A percentile compares a stretch with the other conserved stretches of the same genome.
Conservation (phyloP, 768 basidiomycete species). For the Auriscalpium orientale region DNA sequence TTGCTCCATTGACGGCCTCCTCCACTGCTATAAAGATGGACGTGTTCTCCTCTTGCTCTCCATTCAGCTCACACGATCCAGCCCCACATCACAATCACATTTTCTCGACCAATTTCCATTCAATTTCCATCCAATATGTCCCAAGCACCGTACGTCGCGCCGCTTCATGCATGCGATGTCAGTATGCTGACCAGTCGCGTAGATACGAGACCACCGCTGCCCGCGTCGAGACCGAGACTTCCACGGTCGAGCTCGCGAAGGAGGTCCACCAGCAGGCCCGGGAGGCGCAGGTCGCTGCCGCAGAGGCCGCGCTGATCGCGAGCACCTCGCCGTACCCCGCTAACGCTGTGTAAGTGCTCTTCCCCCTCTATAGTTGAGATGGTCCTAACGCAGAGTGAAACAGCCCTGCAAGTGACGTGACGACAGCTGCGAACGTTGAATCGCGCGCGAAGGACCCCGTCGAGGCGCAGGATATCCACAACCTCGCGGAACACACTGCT, state of each 20-base stretch:
- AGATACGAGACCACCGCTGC: conserved; percentile 11
- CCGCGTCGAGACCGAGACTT: conserved; percentile 8
- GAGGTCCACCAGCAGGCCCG: conserved; percentile 1
- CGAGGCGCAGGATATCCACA: conserved; percentile 37
- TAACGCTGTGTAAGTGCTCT: not conserved
- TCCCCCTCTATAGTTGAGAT: not conserved
- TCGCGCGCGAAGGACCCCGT: conserved; percentile 36
- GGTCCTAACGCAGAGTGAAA: not conserved
- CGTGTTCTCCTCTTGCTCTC: not conserved
- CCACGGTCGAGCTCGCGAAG: conserved; percentile 5
- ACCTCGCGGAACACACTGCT: conserved; percentile 37
- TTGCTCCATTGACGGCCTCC: not conserved
- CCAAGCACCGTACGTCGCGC: not conserved
- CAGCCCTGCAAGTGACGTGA: conserved; percentile 24
- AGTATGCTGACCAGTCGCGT: not conserved
- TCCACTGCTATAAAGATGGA: not conserved
- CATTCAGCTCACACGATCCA: not conserved
- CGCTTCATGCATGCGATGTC: not conserved
- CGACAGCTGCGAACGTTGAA: conserved; percentile 48
- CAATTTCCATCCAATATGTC: conserved; percentile 1
- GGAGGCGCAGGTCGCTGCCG: conserved; percentile 3
- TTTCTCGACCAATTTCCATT: not conserved
- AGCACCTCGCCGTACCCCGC: not conserved
- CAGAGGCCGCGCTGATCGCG: conserved; percentile 4
- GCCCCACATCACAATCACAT: not conserved